These are phyloP conservation scores for Fusarium nygamai DNA, from an alignment of 2,329 filamentous ascomycete species.

Conservation along the genomic window DNA sequence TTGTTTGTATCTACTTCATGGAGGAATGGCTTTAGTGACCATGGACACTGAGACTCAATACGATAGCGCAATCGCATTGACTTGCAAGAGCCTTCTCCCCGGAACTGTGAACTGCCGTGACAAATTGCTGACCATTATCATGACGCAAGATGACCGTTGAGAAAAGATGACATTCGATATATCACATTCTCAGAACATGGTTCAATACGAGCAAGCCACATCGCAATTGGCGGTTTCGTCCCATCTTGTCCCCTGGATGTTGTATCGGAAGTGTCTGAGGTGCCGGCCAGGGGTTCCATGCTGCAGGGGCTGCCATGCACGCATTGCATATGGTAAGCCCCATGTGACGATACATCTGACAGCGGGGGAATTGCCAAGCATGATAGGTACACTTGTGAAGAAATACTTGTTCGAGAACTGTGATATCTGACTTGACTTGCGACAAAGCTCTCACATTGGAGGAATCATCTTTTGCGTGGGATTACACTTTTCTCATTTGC, in stretches of 20 bases:
- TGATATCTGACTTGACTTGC: not conserved
- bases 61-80: not conserved
- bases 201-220: not conserved
- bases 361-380: not conserved
- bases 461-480: not conserved
- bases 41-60: not conserved
- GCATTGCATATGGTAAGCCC: not conserved
- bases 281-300: not conserved
- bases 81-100: not conserved
- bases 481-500: not conserved
- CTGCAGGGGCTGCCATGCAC: not conserved
- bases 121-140: not conserved
- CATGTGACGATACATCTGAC: not conserved
- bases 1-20: not conserved
- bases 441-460: not conserved
- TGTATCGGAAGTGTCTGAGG: not conserved
- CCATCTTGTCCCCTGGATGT: not conserved
- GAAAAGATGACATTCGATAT: not conserved
- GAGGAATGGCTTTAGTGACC: not conserved
- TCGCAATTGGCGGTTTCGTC: not conserved
- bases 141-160: not conserved
- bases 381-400: not conserved
- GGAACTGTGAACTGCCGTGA: not conserved
- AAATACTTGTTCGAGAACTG: not conserved
- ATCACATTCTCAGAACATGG: not conserved